Conservation (phyloP, 2,329 filamentous ascomycete species). For the Metarhizium sp. region DNA sequence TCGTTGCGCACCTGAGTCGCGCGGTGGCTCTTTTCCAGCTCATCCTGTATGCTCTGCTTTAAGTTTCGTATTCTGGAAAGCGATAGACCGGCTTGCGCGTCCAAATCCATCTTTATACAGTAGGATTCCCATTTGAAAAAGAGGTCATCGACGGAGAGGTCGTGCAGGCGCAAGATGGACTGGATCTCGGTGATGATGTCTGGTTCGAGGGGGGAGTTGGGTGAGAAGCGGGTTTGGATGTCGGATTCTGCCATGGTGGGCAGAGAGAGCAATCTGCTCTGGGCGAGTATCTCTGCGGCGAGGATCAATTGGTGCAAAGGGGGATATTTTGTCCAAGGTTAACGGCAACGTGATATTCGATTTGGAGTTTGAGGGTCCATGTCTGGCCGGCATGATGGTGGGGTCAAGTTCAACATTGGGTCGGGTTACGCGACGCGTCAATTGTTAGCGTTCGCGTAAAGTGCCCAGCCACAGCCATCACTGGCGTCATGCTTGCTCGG, state of each 20-base stretch:
- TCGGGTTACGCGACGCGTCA: too few relatives aligned
- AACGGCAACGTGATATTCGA: too few relatives aligned
- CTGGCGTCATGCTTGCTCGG: too few relatives aligned
- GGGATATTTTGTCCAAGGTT: too few relatives aligned
- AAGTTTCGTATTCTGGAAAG: conserved; percentile 66
- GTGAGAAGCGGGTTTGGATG: conserved; percentile 25
- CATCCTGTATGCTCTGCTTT: conserved; percentile 80
- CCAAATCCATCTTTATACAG: conserved; percentile 84
- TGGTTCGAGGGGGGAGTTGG: conserved; percentile 47
- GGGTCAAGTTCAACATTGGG: too few relatives aligned
- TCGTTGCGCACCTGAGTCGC: conserved; percentile 52
- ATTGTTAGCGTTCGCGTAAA: too few relatives aligned
- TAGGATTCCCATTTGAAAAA: conserved; percentile 99
- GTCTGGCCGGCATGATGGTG: too few relatives aligned
- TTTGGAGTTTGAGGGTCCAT: too few relatives aligned
- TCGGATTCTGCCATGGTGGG: conserved; percentile 27
- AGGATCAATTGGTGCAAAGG: neutral
- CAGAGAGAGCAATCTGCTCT: neutral
- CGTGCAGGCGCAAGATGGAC: conserved; percentile 79
- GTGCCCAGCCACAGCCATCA: too few relatives aligned
- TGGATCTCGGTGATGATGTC: conserved; percentile 76
- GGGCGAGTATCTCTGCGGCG: neutral
- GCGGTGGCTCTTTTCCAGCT: conserved; percentile 66
- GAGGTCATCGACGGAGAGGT: conserved; percentile 72
- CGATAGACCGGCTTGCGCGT: conserved; percentile 54